Percentiles rank a stretch among this genome's conserved stretches.
These are phyloP conservation scores for Echium plantagineum DNA, from an alignment of 257 asterid genomes.

Conservation along the genomic window DNA sequence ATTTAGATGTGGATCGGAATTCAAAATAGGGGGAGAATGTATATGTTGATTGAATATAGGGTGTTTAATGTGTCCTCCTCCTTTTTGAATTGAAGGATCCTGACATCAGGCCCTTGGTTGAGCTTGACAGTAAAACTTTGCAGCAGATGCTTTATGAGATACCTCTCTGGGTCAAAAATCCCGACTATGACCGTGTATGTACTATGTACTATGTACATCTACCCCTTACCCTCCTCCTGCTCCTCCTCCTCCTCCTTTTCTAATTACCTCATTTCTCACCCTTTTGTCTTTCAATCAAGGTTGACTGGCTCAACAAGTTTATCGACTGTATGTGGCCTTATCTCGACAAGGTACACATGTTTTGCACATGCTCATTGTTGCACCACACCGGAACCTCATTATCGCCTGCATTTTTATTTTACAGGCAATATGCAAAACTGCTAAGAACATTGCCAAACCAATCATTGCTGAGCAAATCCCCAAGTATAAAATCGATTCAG, in stretches of 20 bases:
- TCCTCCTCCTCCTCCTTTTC: too few relatives aligned
- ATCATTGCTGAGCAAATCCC: conserved; percentile 44
- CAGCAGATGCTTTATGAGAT: conserved; percentile 72
- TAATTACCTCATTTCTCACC: too few relatives aligned
- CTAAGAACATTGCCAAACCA: conserved; percentile 30
- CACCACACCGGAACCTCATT: neutral
- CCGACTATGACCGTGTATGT: conserved; percentile 95
- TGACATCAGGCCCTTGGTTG: conserved; percentile 64
- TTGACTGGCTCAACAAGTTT: conserved; percentile 91
- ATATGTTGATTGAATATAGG: too few relatives aligned
- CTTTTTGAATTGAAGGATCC: conserved; percentile 61
- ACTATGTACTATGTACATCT: neutral
- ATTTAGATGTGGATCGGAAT: too few relatives aligned
- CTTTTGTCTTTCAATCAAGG: conserved; percentile 28
- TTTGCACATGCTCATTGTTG: conserved; percentile 1
- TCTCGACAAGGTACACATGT: conserved; percentile 67
- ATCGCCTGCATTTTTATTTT: conserved; percentile 2
- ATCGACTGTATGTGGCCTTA: conserved; percentile 82
- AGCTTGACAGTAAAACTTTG: conserved; percentile 55
- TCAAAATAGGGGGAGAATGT: too few relatives aligned
- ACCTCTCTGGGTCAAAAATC: conserved; percentile 87
- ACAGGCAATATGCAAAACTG: conserved; percentile 42
- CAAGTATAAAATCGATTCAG: conserved; percentile 36
- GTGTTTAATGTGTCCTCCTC: neutral
- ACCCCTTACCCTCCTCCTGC: too few relatives aligned